These are phyloP conservation scores for Podospora conica DNA, from an alignment of 495 filamentous ascomycete genomes.

Conservation along the genomic window DNA sequence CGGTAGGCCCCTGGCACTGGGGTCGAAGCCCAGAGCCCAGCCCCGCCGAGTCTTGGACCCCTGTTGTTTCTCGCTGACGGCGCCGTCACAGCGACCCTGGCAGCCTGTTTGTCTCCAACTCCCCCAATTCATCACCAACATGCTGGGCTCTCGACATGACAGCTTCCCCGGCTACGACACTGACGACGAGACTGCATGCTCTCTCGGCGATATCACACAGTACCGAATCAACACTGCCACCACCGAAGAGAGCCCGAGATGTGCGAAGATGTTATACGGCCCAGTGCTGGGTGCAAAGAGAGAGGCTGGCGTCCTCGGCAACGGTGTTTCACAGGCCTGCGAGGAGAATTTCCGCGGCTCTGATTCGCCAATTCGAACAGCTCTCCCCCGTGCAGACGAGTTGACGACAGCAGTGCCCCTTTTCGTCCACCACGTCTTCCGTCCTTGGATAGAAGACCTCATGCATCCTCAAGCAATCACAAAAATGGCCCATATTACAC, in stretches of 20 bases:
- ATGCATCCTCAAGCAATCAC: background rate
- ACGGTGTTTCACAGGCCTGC: slow-evolving; percentile 10
- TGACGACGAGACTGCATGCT: background rate
- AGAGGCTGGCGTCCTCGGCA: background rate
- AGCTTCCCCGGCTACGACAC: background rate
- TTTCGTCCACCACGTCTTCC: background rate
- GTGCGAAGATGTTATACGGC: background rate
- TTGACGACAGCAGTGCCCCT: slow-evolving; percentile 6
- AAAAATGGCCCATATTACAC: slow-evolving; percentile 1
- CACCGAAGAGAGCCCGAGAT: background rate
- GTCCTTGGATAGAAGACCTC: background rate
- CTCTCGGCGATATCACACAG: background rate
- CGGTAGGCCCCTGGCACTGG: slow-evolving; percentile 1
- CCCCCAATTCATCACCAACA: background rate
- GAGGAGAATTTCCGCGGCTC: background rate
- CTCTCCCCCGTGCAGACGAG: background rate
- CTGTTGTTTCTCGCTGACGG: background rate
- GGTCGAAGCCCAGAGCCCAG: slow-evolving; percentile 4
- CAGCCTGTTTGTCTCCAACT: background rate
- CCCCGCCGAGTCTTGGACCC: background rate
- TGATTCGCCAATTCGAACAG: slow-evolving; percentile 12
- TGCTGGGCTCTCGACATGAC: background rate
- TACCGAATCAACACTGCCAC: background rate
- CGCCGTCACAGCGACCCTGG: background rate
- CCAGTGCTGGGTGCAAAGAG: background rate